Evolutionary conservation across 495 filamentous ascomycete genomes (phyloP), one percentile per base, ranked within the genome.

Genomic region (Penicillium flavigenum): DNA sequence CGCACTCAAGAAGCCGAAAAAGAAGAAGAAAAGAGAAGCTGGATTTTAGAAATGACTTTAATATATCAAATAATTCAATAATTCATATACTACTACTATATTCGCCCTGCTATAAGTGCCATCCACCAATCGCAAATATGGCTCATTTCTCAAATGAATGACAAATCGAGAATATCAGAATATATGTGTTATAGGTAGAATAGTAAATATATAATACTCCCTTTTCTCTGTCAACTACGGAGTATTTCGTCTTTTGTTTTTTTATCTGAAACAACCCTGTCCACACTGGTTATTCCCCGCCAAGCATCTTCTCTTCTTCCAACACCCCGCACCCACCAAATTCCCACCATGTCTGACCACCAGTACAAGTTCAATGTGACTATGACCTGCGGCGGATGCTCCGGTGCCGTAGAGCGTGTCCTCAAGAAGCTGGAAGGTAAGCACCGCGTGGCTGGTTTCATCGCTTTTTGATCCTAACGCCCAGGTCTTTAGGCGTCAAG

Each of bases 341-440:
- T 17, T 5, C 26, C n/a, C 47, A 39, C 56, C 49, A 85, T 84
- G 80, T 75, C 84, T 24, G 80, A 86, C 52, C 84, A 88, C 73
- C 76, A 79, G 57, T 88, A 88, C 81, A 86, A 86, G 63, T 88
- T 88, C 74, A 81, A 86, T 69, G 78, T 88, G 65, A 69, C 76
- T 59, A 88, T 88, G 86, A 82, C 76, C 76, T 88, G 86, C 67
- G 77, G 80, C 63, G 86, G 86, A 56, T 88, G 86, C 78, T 88
- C 85, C 32, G 85, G 86, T 51, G 86, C 86, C 50, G 74, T 98
- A 7, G 88, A 94, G 65, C 80, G 91, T n/a, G 91, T 96, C n/a
- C 81, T 98, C n/a, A 92, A 88, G 73, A 96, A 87, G 75, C 82
- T 96, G 0, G 88, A 97, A 11, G 94, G 94, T 96, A 67, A 38